phyloP scores from a whole-genome alignment of 2,329 filamentous ascomycete species.

The Fusarium setosum region DNA sequence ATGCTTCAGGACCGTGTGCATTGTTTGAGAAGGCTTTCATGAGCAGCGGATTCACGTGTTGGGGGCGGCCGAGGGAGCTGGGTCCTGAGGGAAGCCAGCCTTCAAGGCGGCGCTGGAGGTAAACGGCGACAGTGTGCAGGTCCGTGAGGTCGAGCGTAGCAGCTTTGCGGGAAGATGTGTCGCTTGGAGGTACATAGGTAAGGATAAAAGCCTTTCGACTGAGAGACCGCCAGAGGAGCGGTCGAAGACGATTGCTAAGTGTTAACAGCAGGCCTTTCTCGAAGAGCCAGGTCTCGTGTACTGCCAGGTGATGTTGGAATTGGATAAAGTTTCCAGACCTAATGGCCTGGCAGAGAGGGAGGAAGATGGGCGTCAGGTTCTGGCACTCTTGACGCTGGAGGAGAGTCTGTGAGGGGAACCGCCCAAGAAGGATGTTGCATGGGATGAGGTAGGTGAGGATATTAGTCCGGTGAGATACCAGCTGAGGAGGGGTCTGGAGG shows the following conservation, averaged over 20 bases:
- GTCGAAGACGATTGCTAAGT: conserved; percentile 80
- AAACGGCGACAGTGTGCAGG: conserved; percentile 71
- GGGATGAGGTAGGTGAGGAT: conserved; percentile 89
- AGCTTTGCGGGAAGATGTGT: conserved; percentile 68
- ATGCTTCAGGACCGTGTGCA: conserved; percentile 49
- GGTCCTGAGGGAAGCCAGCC: conserved; percentile 61
- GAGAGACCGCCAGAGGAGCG: conserved; percentile 86
- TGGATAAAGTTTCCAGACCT: conserved; percentile 77
- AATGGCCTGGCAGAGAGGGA: conserved; percentile 79
- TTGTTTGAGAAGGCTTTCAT: conserved; percentile 64
- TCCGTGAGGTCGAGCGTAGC: conserved; percentile 81
- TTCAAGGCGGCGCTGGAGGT: conserved; percentile 73
- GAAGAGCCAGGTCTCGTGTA: conserved; percentile 78
- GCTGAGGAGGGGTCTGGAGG: conserved; percentile 69
- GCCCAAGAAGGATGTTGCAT: conserved; percentile 84
- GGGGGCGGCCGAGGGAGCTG: conserved; percentile 48
- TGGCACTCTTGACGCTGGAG: conserved; percentile 73
- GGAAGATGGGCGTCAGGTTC: conserved; percentile 73
- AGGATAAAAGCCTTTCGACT: conserved; percentile 82
- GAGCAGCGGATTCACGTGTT: conserved; percentile 62
- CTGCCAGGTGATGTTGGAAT: conserved; percentile 77
- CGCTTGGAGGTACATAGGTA: conserved; percentile 75
- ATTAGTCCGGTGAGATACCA: conserved; percentile 78
- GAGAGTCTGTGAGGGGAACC: conserved; percentile 77
- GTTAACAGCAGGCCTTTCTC: conserved; percentile 80